A percentile compares a stretch with the other conserved stretches of the same genome.
Conservation (phyloP, 2,329 filamentous ascomycete species). For the Trichoderma atroviride region DNA sequence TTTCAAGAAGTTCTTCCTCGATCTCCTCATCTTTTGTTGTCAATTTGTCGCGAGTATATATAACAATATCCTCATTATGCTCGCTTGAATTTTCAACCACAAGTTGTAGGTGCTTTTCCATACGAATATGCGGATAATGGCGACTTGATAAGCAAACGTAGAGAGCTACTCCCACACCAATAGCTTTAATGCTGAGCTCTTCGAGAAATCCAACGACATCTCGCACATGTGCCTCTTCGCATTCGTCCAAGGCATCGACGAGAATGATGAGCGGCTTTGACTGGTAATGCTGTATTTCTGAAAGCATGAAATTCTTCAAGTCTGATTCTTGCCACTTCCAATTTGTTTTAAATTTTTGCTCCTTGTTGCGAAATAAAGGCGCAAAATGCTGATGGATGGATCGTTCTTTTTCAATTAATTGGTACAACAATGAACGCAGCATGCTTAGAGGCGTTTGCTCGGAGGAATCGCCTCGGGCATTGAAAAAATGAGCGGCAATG, state of each 20-base stretch:
- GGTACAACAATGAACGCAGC: not conserved
- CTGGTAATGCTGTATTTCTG: not conserved
- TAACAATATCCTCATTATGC: not conserved
- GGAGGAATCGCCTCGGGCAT: not conserved
- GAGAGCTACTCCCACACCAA: not conserved
- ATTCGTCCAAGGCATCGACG: not conserved
- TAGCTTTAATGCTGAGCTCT: accelerated
- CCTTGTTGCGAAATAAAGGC: not conserved
- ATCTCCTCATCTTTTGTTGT: not conserved
- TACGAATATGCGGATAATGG: not conserved
- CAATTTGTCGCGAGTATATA: not conserved
- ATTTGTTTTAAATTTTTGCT: accelerated
- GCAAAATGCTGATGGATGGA: not conserved
- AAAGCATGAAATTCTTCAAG: not conserved
- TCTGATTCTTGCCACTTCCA: not conserved
- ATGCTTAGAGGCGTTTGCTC: not conserved
- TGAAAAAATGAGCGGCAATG: not conserved
- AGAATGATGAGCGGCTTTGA: not conserved
- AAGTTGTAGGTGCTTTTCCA: not conserved
- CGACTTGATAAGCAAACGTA: not conserved
- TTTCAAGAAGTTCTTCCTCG: not conserved
- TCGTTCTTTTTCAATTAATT: not conserved
- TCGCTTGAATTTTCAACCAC: not conserved
- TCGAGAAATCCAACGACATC: not conserved
- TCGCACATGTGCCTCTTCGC: not conserved